Evolutionary conservation across 2,329 filamentous ascomycete species (phyloP), one percentile per base, ranked within the genome.

Genomic region (Trichoderma sp.): DNA sequence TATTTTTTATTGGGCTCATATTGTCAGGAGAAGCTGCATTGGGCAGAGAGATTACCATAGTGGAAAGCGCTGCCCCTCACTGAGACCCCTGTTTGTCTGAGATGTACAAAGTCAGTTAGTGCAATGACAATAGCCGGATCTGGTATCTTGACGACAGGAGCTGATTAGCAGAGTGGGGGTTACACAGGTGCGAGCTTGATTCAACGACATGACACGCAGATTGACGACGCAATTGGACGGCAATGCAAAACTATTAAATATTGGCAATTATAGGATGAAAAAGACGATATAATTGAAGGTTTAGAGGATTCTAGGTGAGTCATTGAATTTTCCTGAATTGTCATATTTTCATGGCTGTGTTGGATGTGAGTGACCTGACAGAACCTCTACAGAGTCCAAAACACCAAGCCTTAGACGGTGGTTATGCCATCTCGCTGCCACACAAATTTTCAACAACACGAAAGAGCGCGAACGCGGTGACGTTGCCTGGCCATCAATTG

Each of bases 161-260:
- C 55, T 61, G 66, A 62, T 43, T 53, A 36, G 66, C 20, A 36
- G 28, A 62, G 66, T 69, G 66, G 66, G 63, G 66, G 66, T 53
- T 30, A 20, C 57, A 69, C 66, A 50, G 66, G 39, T 39, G 68
- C 68, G 34, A 70, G 68, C 58, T 69, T 69, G 66, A 69, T 69
- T 69, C 57, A 69, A 69, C 66, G 66, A 69, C 66, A 69, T 69
- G 66, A 39, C 66, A 59, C 26, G 32, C 28, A 34, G 26, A 11
- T 36, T 11, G 39, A 36, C 43, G 28, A 20, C 55, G 34, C 28
- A n/a, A 43, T 34, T 36, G 39, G 66, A 53, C 39, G 59, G 32
- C 26, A 47, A 2, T 34, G n/a, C 65, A 32, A 34, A 59, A 28
- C 17, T 43, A 59, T 15, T 17, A 50, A 13, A 59, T 32, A 30